Conservation (phyloP, 768 basidiomycete genomes). For the Tulasnella sp. region DNA sequence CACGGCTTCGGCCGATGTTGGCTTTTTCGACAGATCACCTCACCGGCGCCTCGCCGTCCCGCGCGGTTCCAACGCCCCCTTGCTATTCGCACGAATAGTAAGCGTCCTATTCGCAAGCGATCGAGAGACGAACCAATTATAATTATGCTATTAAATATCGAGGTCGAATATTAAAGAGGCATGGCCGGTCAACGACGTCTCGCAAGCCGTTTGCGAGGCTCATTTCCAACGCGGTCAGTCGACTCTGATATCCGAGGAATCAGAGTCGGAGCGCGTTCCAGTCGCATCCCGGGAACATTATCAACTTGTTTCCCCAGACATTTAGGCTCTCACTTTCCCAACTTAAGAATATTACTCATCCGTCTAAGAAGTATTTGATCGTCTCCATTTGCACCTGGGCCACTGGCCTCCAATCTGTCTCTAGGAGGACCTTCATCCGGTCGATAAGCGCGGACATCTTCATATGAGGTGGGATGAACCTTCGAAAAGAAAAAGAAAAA, state of each 20-base stretch:
- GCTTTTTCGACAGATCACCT: background rate
- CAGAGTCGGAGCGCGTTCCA: no score
- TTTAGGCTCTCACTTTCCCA: background rate
- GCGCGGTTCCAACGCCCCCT: no score
- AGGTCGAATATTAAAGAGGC: background rate
- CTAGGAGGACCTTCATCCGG: background rate
- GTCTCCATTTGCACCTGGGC: background rate
- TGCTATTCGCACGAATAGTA: background rate
- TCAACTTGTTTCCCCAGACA: background rate
- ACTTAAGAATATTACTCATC: background rate
- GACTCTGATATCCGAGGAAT: no score
- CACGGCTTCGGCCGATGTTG: slow-evolving; percentile 10
- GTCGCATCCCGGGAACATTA: no score
- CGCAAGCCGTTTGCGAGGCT: background rate
- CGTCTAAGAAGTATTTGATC: background rate
- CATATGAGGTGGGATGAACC: slow-evolving; percentile 19
- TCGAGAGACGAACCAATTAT: background rate
- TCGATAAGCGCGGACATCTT: slow-evolving; percentile 16
- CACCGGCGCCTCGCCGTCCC: no score
- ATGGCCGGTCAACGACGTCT: background rate
- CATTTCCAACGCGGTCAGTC: no score
- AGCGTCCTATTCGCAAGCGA: background rate
- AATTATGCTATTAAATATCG: background rate
- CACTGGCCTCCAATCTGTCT: slow-evolving; percentile 9
- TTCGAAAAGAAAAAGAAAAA: background rate